Evolutionary conservation across 2,329 filamentous ascomycete species (phyloP).

Genomic region (Domatiomyces globalis): DNA sequence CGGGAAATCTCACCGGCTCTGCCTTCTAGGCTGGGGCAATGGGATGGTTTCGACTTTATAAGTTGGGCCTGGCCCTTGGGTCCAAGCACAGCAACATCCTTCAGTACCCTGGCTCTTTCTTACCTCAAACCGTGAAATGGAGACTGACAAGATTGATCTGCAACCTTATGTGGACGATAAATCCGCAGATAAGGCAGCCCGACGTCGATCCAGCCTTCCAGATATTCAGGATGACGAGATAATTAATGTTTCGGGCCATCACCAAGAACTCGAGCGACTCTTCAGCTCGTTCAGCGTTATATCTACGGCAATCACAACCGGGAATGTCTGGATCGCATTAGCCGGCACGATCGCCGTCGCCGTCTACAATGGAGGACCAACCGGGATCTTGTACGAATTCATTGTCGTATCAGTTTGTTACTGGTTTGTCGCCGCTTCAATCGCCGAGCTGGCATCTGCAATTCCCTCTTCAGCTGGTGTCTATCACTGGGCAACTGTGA

Average conservation of each 20-base stretch:
- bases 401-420: conserved; percentile 39
- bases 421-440: conserved; percentile 43
- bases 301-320: conserved; percentile 46
- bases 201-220: too few relatives aligned
- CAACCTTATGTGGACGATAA: too few relatives aligned
- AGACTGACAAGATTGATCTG: too few relatives aligned
- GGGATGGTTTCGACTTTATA: too few relatives aligned
- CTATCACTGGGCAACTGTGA: conserved; percentile 49
- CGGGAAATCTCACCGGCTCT: too few relatives aligned
- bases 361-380: conserved; percentile 19
- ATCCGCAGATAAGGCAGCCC: too few relatives aligned
- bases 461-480: conserved; percentile 47
- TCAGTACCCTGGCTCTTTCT: too few relatives aligned
- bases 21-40: too few relatives aligned
- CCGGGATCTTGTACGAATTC: conserved; percentile 52
- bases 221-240: not conserved
- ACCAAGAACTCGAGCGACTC: conserved; percentile 48
- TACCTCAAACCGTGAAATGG: too few relatives aligned
- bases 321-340: conserved; percentile 44
- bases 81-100: too few relatives aligned
- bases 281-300: conserved; percentile 47
- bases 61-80: too few relatives aligned
- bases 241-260: conserved; percentile 50
- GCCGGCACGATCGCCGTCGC: conserved; percentile 14
- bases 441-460: conserved; percentile 47